These are phyloP conservation scores for Rhinocladiella similis DNA, from an alignment of 2,329 filamentous ascomycete species.

Conservation along the genomic window DNA sequence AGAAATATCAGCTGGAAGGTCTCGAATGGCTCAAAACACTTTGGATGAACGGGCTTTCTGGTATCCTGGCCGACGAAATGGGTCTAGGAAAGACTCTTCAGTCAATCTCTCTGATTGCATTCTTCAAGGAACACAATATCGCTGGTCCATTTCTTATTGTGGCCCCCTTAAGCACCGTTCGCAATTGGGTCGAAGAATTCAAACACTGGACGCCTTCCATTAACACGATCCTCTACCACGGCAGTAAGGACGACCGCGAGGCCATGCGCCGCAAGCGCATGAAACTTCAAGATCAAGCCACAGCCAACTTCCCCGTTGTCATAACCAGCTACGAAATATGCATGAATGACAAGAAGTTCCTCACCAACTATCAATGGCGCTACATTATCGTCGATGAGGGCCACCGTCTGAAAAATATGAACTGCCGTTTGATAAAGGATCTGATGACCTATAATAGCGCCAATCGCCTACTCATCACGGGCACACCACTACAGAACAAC, in stretches of 20 bases:
- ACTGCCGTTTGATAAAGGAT: constrained; percentile 87
- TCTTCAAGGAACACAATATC: constrained; percentile 80
- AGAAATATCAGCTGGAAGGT: constrained; percentile 90
- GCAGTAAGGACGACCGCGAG: constrained; percentile 74
- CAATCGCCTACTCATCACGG: constrained; percentile 88
- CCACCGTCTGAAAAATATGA: constrained; percentile 94
- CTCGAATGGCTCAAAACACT: constrained; percentile 84
- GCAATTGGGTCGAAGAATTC: constrained; percentile 96
- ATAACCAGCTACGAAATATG: constrained; percentile 97
- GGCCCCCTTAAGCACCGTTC: constrained; percentile 85
- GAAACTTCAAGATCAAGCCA: constrained; percentile 64
- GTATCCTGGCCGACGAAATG: constrained; percentile 93
- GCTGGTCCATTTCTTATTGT: constrained; percentile 91
- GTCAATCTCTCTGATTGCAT: constrained; percentile 82
- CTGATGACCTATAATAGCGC: constrained; percentile 86
- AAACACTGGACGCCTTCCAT: constrained; percentile 85
- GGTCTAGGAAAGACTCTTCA: constrained; percentile 90
- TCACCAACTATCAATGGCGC: constrained; percentile 87
- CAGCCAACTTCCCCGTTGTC: constrained; percentile 79
- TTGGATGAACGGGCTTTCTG: constrained; percentile 88
- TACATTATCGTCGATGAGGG: constrained; percentile 99
- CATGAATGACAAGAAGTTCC: constrained; percentile 78
- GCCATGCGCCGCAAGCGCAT: constrained; percentile 72
- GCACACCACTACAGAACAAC: constrained; percentile 94
- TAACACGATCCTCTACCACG: constrained; percentile 88